Percentiles rank a stretch among this genome's conserved stretches.
phyloP scores from a whole-genome alignment of 75 land plant species.

The Picea glauca region DNA sequence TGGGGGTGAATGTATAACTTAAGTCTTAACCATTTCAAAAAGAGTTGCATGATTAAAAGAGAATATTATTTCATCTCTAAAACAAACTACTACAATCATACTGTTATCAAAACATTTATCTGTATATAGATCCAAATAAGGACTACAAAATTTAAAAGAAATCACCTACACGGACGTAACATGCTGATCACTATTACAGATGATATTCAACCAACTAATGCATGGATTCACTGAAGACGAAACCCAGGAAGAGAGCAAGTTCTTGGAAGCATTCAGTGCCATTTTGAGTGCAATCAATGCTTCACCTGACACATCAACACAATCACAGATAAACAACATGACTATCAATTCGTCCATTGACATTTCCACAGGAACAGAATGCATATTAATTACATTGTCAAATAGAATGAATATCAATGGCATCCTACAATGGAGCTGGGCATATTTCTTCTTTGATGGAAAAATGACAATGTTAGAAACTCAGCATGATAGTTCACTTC shows the following conservation, averaged over 20 bases:
- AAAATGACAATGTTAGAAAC: background rate
- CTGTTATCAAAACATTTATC: too few species aligned
- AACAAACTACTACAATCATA: background rate
- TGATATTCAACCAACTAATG: conserved; percentile 56
- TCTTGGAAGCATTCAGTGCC: conserved; percentile 30
- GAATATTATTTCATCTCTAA: background rate
- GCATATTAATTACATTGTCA: background rate
- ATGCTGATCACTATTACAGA: conserved; percentile 32
- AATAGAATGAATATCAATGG: background rate
- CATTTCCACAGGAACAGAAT: background rate
- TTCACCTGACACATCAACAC: conserved; percentile 22
- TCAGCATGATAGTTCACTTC: background rate
- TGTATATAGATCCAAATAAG: background rate
- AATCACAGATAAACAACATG: background rate
- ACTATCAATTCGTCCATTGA: background rate
- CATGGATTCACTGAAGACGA: conserved; percentile 56
- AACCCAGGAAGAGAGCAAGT: conserved; percentile 31
- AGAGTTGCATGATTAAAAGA: too few species aligned
- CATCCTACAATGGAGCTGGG: background rate
- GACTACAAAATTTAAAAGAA: conserved; percentile 8
- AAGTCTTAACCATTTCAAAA: too few species aligned
- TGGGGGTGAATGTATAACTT: too few species aligned
- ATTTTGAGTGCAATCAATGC: conserved; percentile 20
- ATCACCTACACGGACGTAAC: conserved; percentile 50
- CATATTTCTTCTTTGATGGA: background rate